Conservation (phyloP, 164 flowering plant species). For the Stephania japonica region DNA sequence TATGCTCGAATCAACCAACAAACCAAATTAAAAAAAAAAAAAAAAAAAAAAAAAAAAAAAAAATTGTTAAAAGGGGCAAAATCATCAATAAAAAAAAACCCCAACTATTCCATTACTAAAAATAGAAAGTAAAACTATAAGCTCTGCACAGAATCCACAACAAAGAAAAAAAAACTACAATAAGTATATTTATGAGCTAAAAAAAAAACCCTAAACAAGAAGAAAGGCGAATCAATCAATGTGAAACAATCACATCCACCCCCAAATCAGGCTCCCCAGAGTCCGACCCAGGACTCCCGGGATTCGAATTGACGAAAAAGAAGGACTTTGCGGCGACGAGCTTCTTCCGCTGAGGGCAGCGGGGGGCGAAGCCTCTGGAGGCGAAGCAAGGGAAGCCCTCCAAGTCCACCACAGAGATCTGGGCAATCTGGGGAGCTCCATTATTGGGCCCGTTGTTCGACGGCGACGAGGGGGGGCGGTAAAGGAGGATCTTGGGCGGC, state of each 20-base stretch:
- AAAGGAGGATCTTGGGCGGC: conserved; percentile 15
- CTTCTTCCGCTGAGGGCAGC: conserved; percentile 35
- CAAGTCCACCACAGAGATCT: conserved; percentile 19
- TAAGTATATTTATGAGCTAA: background rate
- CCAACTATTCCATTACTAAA: background rate
- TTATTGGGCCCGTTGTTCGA: background rate
- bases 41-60: too few relatives aligned
- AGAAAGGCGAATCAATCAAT: conserved; percentile 24
- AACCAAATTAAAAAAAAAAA: too few relatives aligned
- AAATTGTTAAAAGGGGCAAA: too few relatives aligned
- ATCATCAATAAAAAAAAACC: background rate
- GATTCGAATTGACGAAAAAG: conserved; percentile 11
- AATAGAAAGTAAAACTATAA: too few relatives aligned
- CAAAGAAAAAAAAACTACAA: background rate
- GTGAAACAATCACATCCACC: conserved; percentile 28
- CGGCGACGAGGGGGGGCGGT: background rate
- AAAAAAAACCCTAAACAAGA: too few relatives aligned
- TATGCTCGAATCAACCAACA: too few relatives aligned
- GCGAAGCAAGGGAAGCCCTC: conserved; percentile 28
- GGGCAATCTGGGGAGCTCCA: background rate
- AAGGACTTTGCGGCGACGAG: conserved; percentile 33
- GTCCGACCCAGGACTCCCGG: conserved; percentile 20
- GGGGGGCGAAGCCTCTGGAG: conserved; percentile 21
- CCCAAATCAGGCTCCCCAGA: conserved; percentile 12
- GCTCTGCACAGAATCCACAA: background rate